phyloP scores from a whole-genome alignment of 2,329 filamentous ascomycete genomes.

The Colletotrichum neosansevieriae region DNA sequence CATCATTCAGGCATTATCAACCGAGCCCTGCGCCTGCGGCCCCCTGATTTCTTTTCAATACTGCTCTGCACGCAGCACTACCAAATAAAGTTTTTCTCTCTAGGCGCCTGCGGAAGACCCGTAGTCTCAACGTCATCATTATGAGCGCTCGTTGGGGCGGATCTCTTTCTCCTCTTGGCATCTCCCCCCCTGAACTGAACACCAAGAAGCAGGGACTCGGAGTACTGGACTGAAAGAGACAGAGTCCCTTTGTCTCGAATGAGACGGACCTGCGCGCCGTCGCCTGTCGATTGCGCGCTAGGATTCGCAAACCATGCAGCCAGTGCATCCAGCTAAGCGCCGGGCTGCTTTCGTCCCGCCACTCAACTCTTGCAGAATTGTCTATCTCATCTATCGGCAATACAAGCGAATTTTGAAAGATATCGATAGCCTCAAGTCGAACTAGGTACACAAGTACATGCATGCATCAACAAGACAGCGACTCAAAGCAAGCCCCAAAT shows the following conservation, averaged over 20 bases:
- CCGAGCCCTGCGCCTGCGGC: slow-evolving; percentile 27
- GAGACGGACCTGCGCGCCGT: slow-evolving; percentile 13
- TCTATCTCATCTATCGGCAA: slow-evolving; percentile 27
- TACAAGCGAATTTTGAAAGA: slow-evolving; percentile 16
- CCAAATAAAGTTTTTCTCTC: slow-evolving; percentile 7
- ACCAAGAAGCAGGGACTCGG: neutral
- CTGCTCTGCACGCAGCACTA: neutral
- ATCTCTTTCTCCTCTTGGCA: slow-evolving; percentile 10
- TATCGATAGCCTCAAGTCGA: neutral
- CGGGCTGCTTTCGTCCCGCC: neutral
- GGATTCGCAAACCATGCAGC: slow-evolving; percentile 12
- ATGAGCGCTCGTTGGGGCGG: neutral
- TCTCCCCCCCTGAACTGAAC: neutral
- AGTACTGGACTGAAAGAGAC: neutral
- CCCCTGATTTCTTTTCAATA: slow-evolving; percentile 9
- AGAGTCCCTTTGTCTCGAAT: slow-evolving; percentile 23
- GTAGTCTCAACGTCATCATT: slow-evolving; percentile 32
- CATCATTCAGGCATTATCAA: slow-evolving; percentile 22
- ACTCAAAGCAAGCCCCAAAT: neutral
- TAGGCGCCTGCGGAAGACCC: neutral
- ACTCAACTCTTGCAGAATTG: slow-evolving; percentile 7
- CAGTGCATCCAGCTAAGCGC: no score
- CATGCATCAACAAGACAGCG: no score
- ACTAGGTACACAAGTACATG: no score
- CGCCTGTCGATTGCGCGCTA: slow-evolving; percentile 20